Evolutionary conservation across 257 asterid genomes (phyloP).

Genomic region (Echium plantagineum): DNA sequence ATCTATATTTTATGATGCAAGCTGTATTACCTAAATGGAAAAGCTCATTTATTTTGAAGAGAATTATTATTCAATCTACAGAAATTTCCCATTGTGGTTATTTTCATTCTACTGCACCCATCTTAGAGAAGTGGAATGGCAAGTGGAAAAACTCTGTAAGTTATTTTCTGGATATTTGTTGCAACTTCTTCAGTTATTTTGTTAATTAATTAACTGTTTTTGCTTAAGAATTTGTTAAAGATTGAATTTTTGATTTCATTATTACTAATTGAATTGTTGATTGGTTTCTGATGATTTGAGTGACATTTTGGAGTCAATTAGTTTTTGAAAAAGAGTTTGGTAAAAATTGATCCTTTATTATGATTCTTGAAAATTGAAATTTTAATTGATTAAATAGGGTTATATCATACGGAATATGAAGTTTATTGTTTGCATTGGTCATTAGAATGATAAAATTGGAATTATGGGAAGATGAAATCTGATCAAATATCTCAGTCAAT

Average conservation of each 20-base stretch:
- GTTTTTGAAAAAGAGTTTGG: too few relatives aligned
- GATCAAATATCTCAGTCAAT: too few relatives aligned
- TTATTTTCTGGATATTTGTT: neutral
- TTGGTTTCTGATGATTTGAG: too few relatives aligned
- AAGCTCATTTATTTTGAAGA: slow-evolving; percentile 31
- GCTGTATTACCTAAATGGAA: slow-evolving; percentile 45
- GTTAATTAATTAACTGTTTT: too few relatives aligned
- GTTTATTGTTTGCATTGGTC: neutral
- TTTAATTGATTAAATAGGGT: neutral
- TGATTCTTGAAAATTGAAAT: neutral
- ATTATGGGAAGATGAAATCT: too few relatives aligned
- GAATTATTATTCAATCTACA: slow-evolving; percentile 24
- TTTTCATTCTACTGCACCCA: slow-evolving; percentile 36
- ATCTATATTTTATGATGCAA: slow-evolving; percentile 58
- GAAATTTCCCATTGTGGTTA: slow-evolving; percentile 10
- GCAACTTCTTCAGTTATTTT: too few relatives aligned
- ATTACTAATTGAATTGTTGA: too few relatives aligned
- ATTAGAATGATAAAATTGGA: neutral
- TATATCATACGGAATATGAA: neutral
- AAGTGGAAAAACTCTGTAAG: slow-evolving; percentile 29
- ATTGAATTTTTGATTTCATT: too few relatives aligned
- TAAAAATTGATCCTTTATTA: too few relatives aligned
- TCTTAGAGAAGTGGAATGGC: slow-evolving; percentile 40
- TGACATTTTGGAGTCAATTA: too few relatives aligned
- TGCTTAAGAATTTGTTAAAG: too few relatives aligned